phyloP scores from a whole-genome alignment of 495 filamentous ascomycete species.

The Lasiosphaeris hirsuta region DNA sequence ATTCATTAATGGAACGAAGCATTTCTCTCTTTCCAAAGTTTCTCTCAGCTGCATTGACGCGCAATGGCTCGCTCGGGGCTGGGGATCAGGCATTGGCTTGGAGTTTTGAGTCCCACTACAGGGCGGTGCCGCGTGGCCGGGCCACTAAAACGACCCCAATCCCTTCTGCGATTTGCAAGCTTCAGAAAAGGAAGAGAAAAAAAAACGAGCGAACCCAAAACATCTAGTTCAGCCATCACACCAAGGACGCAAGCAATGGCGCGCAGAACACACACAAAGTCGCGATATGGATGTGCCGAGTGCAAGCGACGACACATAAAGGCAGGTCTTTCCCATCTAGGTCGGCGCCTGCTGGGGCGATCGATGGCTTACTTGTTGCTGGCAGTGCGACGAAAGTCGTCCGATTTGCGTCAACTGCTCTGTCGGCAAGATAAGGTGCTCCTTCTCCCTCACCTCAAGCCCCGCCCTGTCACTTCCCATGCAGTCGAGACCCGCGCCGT shows the following conservation, averaged over 20 bases:
- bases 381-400: slow-evolving; percentile 30
- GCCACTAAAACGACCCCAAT: neutral
- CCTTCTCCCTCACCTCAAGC: slow-evolving; percentile 19
- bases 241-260: too few species aligned
- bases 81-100: too few species aligned
- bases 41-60: too few species aligned
- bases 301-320: slow-evolving; percentile 36
- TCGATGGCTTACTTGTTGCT: too few species aligned
- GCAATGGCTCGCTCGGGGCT: too few species aligned
- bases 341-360: too few species aligned
- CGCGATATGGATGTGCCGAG: slow-evolving; percentile 22
- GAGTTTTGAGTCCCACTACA: too few species aligned
- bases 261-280: slow-evolving; percentile 25
- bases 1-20: too few species aligned
- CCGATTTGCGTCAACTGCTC: slow-evolving; percentile 30
- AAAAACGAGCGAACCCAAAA: neutral
- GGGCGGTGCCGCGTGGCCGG: too few species aligned
- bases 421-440: slow-evolving; percentile 15
- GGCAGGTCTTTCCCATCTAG: neutral
- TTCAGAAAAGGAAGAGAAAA: neutral
- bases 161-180: neutral
- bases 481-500: neutral
- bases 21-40: too few species aligned
- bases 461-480: neutral
- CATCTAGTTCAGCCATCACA: too few species aligned